Evolutionary conservation across 192 early-diverging fungal species (phyloP).

Genomic region (Gonapodya sp.): DNA sequence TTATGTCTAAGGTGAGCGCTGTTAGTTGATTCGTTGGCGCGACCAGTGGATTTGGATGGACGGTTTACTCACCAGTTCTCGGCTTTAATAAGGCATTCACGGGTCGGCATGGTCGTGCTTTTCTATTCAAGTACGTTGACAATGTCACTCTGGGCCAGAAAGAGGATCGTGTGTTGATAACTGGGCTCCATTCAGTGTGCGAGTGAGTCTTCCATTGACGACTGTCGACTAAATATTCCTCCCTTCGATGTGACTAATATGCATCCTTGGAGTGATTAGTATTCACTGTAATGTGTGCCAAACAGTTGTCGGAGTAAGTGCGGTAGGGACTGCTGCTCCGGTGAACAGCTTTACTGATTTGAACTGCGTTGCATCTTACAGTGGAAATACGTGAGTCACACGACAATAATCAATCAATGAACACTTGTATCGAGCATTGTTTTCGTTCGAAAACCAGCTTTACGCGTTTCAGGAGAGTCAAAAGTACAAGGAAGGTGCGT

Average conservation of each 20-base stretch:
- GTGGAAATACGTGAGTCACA: conserved; percentile 43
- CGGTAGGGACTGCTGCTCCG: no score
- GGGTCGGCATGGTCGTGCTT: conserved; percentile 44
- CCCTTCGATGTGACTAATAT: neutral
- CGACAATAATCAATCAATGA: neutral
- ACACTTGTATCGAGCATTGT: no score
- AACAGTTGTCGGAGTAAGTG: conserved; percentile 26
- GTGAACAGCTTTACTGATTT: no score
- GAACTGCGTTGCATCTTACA: neutral
- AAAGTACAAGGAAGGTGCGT: conserved; percentile 11
- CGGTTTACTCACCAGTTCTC: no score
- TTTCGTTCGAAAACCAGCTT: no score
- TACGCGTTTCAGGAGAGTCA: conserved; percentile 36
- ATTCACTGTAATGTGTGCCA: conserved; percentile 39
- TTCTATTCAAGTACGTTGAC: conserved; percentile 37
- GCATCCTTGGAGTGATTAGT: neutral
- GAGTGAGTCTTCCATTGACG: conserved; percentile 24
- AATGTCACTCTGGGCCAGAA: conserved; percentile 39
- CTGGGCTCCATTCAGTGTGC: conserved; percentile 45
- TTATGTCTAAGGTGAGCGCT: conserved; percentile 44
- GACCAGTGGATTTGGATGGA: no score
- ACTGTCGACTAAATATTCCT: neutral
- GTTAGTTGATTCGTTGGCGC: conserved; percentile 11
- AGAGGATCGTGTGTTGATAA: conserved; percentile 46
- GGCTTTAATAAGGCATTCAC: conserved; percentile 28